phyloP scores from a whole-genome alignment of 2,329 filamentous ascomycete species.

The Colletotrichum orbiculare region DNA sequence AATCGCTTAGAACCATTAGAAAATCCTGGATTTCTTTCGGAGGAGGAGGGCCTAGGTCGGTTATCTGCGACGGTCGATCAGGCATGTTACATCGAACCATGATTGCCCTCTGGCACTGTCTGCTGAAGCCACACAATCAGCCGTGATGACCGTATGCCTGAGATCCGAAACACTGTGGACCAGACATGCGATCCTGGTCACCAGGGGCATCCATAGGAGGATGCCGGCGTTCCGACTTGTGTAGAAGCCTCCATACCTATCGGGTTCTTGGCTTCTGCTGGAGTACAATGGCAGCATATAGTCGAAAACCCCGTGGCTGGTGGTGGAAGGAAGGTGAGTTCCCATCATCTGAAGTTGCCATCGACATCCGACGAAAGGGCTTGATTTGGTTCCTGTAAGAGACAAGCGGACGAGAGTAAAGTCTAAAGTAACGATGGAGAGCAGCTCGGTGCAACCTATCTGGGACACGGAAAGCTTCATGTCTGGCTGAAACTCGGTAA shows the following conservation, averaged over 20 bases:
- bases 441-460: too few relatives aligned
- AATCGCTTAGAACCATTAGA: too few relatives aligned
- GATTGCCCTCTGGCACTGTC: slow-evolving; percentile 14
- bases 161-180: slow-evolving; percentile 31
- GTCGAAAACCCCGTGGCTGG: not conserved
- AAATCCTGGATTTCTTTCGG: not conserved
- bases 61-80: slow-evolving; percentile 35
- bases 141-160: slow-evolving; percentile 20
- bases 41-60: slow-evolving; percentile 5
- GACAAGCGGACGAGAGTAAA: not conserved
- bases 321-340: not conserved
- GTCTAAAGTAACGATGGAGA: not conserved
- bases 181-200: slow-evolving; percentile 30
- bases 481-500: slow-evolving; percentile 24
- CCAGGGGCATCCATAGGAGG: not conserved
- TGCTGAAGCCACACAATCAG: not conserved
- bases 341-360: slow-evolving; percentile 30
- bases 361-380: slow-evolving; percentile 23
- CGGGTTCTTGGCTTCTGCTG: too few relatives aligned
- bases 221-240: slow-evolving; percentile 24
- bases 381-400: not conserved
- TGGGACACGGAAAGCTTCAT: slow-evolving; percentile 1
- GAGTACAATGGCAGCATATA: not conserved
- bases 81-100: slow-evolving; percentile 11
- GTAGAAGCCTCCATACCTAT: not conserved